Evolutionary conservation across 2,329 filamentous ascomycete genomes (phyloP), one percentile per base, ranked within the genome.

Genomic region (Cryphonectria nitschkei): DNA sequence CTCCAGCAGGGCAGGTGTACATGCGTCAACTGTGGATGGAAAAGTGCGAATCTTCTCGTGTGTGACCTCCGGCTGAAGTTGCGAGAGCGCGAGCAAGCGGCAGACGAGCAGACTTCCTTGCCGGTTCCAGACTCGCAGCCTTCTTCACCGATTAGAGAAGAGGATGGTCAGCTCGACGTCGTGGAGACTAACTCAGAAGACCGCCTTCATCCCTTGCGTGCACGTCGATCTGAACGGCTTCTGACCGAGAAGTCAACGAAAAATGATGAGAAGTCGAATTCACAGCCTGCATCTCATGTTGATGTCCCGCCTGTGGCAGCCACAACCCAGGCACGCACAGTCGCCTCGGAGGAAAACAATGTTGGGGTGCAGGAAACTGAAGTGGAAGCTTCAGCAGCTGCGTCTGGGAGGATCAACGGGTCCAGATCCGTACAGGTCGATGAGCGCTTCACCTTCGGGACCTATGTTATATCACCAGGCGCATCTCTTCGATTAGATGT

Each of bases 21-120:
- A 16, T 72, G 70, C 19, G 65, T 68, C 9, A 72, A 70, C 7
- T 72, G 70, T 50, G 68, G 50, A 16, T 61, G 22, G 16, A 68
- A 50, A 1, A 32, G 39, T 4, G 1, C 8, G 1, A 4, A 56
- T 2, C 32, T 43, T 3, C 22, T 7, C 0, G n/a, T 6, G 7
- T 72, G 70, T 22, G 69, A 67, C 7, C 3, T 70, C 2, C 2
- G 54, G 37, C 37, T 63, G 26, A 3, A 29, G 16, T 26, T 29
- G 46, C 46, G 19, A 22, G 26, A 43, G n/a, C 13, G 16, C 32
- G 46, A 2, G 34, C n/a, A n/a, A 11, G 65, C 56, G 11, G 65
- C 22, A n/a, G 29, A 34, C 26, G 11, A 29, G 54, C 54, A 58
- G 54, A 58, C 13, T 34, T 32, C 26, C 26, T 8, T 19, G 54